Evolutionary conservation across 2,329 filamentous ascomycete species (phyloP), one percentile per base, ranked within the genome.

Genomic region (Emericellopsis cladophorae): DNA sequence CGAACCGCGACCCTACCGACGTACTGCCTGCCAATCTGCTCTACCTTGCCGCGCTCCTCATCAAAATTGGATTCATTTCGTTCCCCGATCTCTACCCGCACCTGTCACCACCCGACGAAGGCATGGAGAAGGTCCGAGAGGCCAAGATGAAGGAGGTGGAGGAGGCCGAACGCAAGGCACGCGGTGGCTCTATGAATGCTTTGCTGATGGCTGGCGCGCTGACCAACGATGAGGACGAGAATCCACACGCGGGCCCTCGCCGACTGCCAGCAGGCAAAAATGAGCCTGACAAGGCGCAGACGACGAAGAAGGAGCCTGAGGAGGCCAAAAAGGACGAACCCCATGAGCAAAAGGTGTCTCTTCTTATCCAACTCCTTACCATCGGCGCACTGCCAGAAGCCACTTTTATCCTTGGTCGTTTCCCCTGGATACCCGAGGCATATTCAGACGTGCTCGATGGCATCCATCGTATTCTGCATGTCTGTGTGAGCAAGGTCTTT

Each of bases 51-150:
- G 89, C 92, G 1, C 73, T 96, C 29, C 74, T 98, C 24, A 89
- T 98, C 62, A 98, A 98, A 62, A 85, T 95, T 48, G 93, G 92
- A 2, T 98, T 98, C 58, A 86, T 98, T 44, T 95, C 92, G 2
- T 67, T 98, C 7, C 74, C 79, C 40, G 92, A 98, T 54, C 67
- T 98, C 2, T 96, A 95, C 57, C 81, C 88, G 14, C 92, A 98
- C 57, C 72, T 98, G 1, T 93, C 88, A 67, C 87, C 92, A 7
- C 65, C 74, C 1, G 92, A 96, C 48, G 79, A 86, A 26, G 70
- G 78, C 4, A 96, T 98, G 90, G 74, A 83, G 32, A 68, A 66
- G 7, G 67, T 94, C 40, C 80, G 76, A 47, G 71, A 77, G 33
- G 76, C 79, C 48, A 79, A 84, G 45, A 65, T 80, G 57, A 80